phyloP scores from a whole-genome alignment of 257 asterid genomes.

The Rubia yunnanensis region DNA sequence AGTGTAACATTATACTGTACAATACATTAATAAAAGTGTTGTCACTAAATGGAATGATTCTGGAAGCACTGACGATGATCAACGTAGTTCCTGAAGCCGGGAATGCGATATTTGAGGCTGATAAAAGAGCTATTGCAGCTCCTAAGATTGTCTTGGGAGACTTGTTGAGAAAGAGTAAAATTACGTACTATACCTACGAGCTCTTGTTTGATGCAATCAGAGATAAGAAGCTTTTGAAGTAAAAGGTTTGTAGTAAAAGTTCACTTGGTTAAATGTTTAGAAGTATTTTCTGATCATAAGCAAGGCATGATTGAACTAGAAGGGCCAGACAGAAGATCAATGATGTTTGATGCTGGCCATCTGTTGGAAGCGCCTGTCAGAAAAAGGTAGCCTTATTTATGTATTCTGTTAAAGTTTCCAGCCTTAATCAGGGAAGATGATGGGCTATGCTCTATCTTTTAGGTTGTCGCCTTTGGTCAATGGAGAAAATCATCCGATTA shows the following conservation, averaged over 20 bases:
- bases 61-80: slow-evolving; percentile 69
- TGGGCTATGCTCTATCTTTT: slow-evolving; percentile 7
- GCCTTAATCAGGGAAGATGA: not conserved
- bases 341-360: slow-evolving; percentile 2
- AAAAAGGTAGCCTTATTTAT: not conserved
- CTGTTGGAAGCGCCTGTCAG: not conserved
- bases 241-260: slow-evolving; percentile 17
- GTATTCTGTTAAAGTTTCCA: not conserved
- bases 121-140: slow-evolving; percentile 65
- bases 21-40: slow-evolving; percentile 72
- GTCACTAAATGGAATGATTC: slow-evolving; percentile 46
- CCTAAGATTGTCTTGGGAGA: slow-evolving; percentile 84
- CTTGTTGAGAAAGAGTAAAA: slow-evolving; percentile 60
- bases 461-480: not conserved
- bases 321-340: no score
- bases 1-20: slow-evolving; percentile 43
- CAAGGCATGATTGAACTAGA: no score
- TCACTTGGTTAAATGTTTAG: slow-evolving; percentile 10
- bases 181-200: slow-evolving; percentile 68
- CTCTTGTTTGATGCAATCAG: slow-evolving; percentile 67
- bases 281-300: slow-evolving; percentile 9
- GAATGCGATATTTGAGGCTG: slow-evolving; percentile 58
- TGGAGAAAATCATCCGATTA: not conserved
- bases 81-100: slow-evolving; percentile 62
- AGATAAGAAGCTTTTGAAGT: slow-evolving; percentile 51